Conservation (phyloP, 2,329 filamentous ascomycete species). For the Calcarisporium arbuscula region DNA sequence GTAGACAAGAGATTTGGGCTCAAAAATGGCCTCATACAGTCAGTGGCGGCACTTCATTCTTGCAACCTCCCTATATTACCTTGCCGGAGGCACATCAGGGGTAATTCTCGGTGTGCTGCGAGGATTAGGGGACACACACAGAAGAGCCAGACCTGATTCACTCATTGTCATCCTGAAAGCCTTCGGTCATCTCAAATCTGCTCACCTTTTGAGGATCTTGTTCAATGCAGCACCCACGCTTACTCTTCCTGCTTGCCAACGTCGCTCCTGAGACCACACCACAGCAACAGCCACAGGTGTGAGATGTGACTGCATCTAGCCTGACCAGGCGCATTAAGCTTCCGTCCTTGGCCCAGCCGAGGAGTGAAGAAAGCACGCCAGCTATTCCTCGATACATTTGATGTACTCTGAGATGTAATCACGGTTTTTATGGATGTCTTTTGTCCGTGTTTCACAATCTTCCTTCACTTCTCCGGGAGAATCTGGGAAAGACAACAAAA, state of each 20-base stretch:
- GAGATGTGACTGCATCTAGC: conserved; percentile 39
- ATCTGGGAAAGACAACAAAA: conserved; percentile 80
- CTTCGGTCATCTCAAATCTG: conserved; percentile 33
- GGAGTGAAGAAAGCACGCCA: conserved; percentile 42
- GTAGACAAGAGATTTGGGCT: conserved; percentile 33
- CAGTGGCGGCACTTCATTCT: conserved; percentile 32
- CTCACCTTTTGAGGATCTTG: neutral
- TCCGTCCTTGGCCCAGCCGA: conserved; percentile 35
- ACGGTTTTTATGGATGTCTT: conserved; percentile 95
- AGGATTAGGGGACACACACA: conserved; percentile 37
- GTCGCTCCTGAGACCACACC: conserved; percentile 35
- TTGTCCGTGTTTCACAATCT: conserved; percentile 75
- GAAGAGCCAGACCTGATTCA: conserved; percentile 36
- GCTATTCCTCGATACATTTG: conserved; percentile 26
- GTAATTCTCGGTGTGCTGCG: conserved; percentile 24
- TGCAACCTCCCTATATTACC: conserved; percentile 21
- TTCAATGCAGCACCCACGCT: neutral
- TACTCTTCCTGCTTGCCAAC: conserved; percentile 14
- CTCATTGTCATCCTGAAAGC: conserved; percentile 31
- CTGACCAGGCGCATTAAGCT: conserved; percentile 54
- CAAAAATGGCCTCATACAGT: conserved; percentile 42
- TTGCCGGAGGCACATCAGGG: conserved; percentile 38
- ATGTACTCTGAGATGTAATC: conserved; percentile 46
- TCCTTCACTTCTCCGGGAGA: conserved; percentile 39
- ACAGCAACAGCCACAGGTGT: conserved; percentile 34